Evolutionary conservation across 495 filamentous ascomycete species (phyloP).

Genomic region (Sordaria brevicollis): DNA sequence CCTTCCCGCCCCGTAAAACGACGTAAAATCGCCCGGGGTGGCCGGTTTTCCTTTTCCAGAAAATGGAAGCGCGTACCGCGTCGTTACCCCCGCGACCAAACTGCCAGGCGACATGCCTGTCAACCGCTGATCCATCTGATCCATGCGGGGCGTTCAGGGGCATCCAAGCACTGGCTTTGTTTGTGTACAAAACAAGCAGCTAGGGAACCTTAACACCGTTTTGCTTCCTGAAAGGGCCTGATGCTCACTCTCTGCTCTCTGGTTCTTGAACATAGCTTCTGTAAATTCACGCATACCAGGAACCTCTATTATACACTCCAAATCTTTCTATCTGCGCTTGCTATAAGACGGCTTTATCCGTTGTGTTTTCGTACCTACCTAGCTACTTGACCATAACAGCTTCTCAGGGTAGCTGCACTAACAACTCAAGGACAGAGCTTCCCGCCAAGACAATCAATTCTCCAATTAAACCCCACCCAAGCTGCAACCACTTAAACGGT

Average conservation of each 20-base stretch:
- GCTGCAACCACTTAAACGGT: constrained; percentile 14
- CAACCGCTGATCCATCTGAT: neutral
- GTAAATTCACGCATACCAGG: too few relatives aligned
- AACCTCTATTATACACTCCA: too few relatives aligned
- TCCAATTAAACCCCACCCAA: neutral
- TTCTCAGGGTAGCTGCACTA: neutral
- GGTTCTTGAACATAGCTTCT: too few relatives aligned
- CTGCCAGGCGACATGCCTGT: constrained; percentile 1
- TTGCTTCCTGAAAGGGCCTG: too few relatives aligned
- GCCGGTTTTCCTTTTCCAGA: neutral
- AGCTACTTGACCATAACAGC: neutral
- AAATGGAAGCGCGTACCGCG: constrained; percentile 20
- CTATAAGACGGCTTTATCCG: too few relatives aligned
- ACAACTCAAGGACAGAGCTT: neutral
- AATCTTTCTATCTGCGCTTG: too few relatives aligned
- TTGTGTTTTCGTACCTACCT: neutral
- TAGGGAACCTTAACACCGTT: neutral
- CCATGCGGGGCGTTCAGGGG: constrained; percentile 7
- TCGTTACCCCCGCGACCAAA: constrained; percentile 24
- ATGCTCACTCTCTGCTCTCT: too few relatives aligned
- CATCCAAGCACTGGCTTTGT: neutral
- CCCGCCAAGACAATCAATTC: neutral
- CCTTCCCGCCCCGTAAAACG: neutral
- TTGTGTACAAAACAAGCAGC: neutral
- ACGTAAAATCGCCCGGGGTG: neutral